Percentiles rank a stretch among this genome's conserved stretches.
Conservation (phyloP, 2,329 filamentous ascomycete genomes). For the Clonostachys chloroleuca region DNA sequence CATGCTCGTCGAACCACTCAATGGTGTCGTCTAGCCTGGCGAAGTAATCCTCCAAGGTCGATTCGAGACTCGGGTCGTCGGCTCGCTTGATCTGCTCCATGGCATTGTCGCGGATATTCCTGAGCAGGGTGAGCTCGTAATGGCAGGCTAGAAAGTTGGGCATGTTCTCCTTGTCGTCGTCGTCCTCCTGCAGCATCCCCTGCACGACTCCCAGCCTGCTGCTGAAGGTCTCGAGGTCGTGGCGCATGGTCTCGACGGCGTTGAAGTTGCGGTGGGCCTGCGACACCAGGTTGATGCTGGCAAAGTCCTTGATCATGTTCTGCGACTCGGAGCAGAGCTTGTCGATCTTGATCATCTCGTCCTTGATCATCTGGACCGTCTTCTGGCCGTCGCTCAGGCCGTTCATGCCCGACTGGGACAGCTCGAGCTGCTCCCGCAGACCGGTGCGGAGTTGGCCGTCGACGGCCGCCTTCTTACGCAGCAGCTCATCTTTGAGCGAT, state of each 20-base stretch:
- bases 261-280: slow-evolving; percentile 96
- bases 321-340: slow-evolving; percentile 95
- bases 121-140: slow-evolving; percentile 84
- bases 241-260: slow-evolving; percentile 89
- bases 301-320: slow-evolving; percentile 95
- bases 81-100: slow-evolving; percentile 90
- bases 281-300: slow-evolving; percentile 84
- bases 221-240: slow-evolving; percentile 83
- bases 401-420: slow-evolving; percentile 89
- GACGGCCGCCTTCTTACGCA: slow-evolving; percentile 86
- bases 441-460: slow-evolving; percentile 87
- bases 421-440: slow-evolving; percentile 87
- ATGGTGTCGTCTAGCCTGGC: slow-evolving; percentile 79
- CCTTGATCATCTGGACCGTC: slow-evolving; percentile 88
- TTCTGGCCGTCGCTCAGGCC: slow-evolving; percentile 87
- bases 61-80: slow-evolving; percentile 68
- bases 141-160: slow-evolving; percentile 86
- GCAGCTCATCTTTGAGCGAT: slow-evolving; percentile 85
- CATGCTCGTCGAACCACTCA: slow-evolving; percentile 93
- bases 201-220: slow-evolving; percentile 73
- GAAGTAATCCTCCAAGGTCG: slow-evolving; percentile 88
- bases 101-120: slow-evolving; percentile 93
- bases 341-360: slow-evolving; percentile 98
- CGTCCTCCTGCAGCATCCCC: slow-evolving; percentile 75
- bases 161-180: slow-evolving; percentile 83